Conservation (phyloP, 2,329 filamentous ascomycete genomes). For the Fusarium redolens region DNA sequence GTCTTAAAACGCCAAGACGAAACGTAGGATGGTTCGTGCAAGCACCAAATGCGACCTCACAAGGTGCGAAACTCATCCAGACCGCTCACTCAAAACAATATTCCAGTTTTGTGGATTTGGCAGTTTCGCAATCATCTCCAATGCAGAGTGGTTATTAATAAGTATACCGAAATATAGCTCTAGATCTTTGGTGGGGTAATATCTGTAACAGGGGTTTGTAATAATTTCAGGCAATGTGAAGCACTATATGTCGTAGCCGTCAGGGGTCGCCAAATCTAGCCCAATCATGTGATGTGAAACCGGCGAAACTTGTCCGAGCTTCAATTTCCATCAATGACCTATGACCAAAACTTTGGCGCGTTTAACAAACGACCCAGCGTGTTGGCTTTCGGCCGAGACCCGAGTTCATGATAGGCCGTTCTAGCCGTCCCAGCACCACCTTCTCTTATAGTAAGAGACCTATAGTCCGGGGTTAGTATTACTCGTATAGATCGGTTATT, state of each 20-base stretch:
- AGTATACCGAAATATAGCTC: too few species aligned
- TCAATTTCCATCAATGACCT: background rate
- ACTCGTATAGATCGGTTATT: background rate
- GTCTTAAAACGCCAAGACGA: constrained; percentile 23
- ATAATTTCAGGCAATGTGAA: too few species aligned
- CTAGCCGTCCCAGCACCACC: background rate
- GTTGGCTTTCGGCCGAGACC: background rate
- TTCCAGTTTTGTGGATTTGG: too few species aligned
- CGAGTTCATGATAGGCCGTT: background rate
- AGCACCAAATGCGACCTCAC: too few species aligned
- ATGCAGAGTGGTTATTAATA: too few species aligned
- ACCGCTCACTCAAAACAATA: too few species aligned
- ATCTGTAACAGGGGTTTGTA: too few species aligned
- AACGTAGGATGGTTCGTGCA: background rate
- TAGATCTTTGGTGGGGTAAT: too few species aligned
- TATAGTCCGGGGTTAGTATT: background rate
- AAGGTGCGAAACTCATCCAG: background rate
- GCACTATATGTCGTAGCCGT: too few species aligned
- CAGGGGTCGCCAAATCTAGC: too few species aligned
- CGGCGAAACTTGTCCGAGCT: background rate
- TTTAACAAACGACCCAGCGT: background rate
- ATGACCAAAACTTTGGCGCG: background rate
- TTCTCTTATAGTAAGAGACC: background rate
- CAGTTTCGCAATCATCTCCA: too few species aligned
- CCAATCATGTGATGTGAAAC: too few species aligned